Conservation (phyloP, 495 filamentous ascomycete genomes). For the Saxophila tyrrhenica region DNA sequence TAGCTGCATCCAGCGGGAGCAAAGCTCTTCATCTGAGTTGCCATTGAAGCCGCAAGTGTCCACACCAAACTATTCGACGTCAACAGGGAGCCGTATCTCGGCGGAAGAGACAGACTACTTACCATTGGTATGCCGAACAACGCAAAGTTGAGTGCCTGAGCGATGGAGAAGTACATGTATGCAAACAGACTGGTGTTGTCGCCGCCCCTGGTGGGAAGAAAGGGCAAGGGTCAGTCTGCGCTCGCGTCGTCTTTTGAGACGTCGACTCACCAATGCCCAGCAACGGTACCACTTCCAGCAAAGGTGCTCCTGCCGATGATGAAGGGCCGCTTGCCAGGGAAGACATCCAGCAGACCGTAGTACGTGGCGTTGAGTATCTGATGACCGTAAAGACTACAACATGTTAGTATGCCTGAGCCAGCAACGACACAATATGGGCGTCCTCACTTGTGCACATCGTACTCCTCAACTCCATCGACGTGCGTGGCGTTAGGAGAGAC, state of each 20-base stretch:
- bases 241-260: neutral
- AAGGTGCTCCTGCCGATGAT: slow-evolving; percentile 81
- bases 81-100: neutral
- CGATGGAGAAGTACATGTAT: slow-evolving; percentile 54
- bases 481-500: slow-evolving; percentile 72
- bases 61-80: slow-evolving; percentile 24
- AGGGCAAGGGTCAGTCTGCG: neutral
- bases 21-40: slow-evolving; percentile 53
- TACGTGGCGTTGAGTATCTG: slow-evolving; percentile 73
- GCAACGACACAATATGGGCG: too few relatives aligned
- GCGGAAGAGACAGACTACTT: slow-evolving; percentile 29
- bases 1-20: slow-evolving; percentile 27
- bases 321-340: slow-evolving; percentile 62
- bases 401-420: too few relatives aligned
- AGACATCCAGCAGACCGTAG: slow-evolving; percentile 52
- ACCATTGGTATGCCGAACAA: slow-evolving; percentile 86
- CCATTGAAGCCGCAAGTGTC: slow-evolving; percentile 74
- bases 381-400: slow-evolving; percentile 38
- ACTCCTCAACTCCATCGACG: slow-evolving; percentile 56
- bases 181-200: slow-evolving; percentile 63
- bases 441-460: slow-evolving; percentile 45
- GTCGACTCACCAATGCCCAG: slow-evolving; percentile 58
- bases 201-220: slow-evolving; percentile 41
- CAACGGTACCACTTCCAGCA: slow-evolving; percentile 65
- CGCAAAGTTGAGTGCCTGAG: slow-evolving; percentile 68